These are phyloP conservation scores for Phytopythium sindhum DNA, from an alignment of 352 stramenopile species.

Conservation along the genomic window DNA sequence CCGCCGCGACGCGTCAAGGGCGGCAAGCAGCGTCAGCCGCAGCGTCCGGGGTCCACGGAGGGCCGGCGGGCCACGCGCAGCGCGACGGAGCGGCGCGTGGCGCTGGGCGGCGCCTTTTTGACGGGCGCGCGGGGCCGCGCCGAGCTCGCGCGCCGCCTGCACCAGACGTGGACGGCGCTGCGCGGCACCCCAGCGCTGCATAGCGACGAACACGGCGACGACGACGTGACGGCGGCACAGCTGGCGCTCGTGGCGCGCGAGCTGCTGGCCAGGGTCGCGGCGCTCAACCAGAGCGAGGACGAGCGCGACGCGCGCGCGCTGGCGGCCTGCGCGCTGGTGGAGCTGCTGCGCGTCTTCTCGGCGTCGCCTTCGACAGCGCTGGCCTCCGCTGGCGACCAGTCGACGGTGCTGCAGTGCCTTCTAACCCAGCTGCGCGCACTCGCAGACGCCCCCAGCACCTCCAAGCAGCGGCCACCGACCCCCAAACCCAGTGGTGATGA, in stretches of 20 bases:
- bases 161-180: slow-evolving; percentile 46
- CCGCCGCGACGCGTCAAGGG: slow-evolving; percentile 1
- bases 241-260: slow-evolving; percentile 49
- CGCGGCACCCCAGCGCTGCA: slow-evolving; percentile 19
- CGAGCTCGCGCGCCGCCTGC: slow-evolving; percentile 43
- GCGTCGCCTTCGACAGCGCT: slow-evolving; percentile 68
- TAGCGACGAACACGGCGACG: slow-evolving; percentile 40
- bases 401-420: slow-evolving; percentile 62
- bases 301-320: slow-evolving; percentile 49
- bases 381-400: slow-evolving; percentile 54
- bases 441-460: background rate
- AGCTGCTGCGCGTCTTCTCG: slow-evolving; percentile 60
- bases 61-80: background rate
- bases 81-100: slow-evolving; percentile 5
- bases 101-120: slow-evolving; percentile 2
- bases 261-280: slow-evolving; percentile 30
- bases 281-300: slow-evolving; percentile 28
- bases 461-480: background rate
- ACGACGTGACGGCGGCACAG: slow-evolving; percentile 19
- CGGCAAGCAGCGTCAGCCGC: background rate
- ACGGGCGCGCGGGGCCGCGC: slow-evolving; percentile 25
- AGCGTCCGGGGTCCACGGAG: background rate
- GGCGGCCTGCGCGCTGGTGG: slow-evolving; percentile 67
- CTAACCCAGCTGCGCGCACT: slow-evolving; percentile 52
- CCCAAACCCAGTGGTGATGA: slow-evolving; percentile 5